Base-by-base conservation (phyloP, 2,329 filamentous ascomycete genomes). In the Xylaria sp. region DNA sequence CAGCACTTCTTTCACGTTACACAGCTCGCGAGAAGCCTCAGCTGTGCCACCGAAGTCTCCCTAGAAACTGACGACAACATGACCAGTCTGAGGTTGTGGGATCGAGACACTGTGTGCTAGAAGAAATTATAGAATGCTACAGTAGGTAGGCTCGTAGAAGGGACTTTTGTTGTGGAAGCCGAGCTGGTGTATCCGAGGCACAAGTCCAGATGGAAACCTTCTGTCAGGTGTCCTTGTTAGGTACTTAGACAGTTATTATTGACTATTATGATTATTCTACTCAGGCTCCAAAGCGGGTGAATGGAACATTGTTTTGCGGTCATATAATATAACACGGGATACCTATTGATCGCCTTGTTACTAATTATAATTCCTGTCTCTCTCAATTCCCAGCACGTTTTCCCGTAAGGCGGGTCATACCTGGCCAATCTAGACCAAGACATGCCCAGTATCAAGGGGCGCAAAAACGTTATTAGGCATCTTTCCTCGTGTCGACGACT, bases 1-100 rank as follows among this genome's bases (percentile, higher is more conserved):
- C 34, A 37, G 34, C 10, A 37, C 8, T 37, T 54, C 20, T 48
- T n/a, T 48, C 8, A 28, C 18, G 52, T 65, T 57, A 69, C 62
- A 59, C 67, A 62, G 52, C 34, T 48, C 41, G 34, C 25, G 50
- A 62, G 52, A 50, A 62, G 52, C 66, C 66, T 62, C 66, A 56
- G 56, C 62, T 56, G 48, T 64, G 65, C 54, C 34, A 25, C 51
- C 8, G 3, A 41, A 15, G 6, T 15, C 20, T 15, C 25, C 12
- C 9, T 58, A 28, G n/a, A 20, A 25, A n/a, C 32, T 20, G 18
- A 37, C 32, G 9, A 37, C 28, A 55, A 7, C 9, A 13, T 18
- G 52, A 55, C 28, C 12, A 37, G 23, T 32, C 12, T 52, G 15
- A 32, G 23, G 23, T 18, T n/a, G 2, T 28, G 25, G 54, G 37